Evolutionary conservation across 345 rosid species (phyloP), one percentile per base, ranked within the genome.

Genomic region (Kernera saxatilis): DNA sequence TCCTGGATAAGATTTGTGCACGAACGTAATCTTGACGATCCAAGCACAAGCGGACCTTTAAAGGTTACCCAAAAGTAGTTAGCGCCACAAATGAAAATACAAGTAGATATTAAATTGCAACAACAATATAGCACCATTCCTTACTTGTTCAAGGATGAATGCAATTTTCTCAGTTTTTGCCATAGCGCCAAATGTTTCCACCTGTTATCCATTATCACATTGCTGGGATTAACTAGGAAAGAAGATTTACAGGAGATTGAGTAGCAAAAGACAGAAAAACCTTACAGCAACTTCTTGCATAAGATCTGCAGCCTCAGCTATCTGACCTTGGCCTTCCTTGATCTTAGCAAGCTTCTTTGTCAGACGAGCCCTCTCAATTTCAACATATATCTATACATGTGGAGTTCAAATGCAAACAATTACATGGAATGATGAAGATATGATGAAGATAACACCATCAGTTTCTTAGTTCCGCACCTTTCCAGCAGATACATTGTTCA

Each of bases 281-380:
- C 92, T 74, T 64, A 95, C 99, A 27, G 99, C 97, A 81, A 95
- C 90, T 90, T 91, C 99, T 83, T 95, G 99, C 98, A 95, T 95
- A 55, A 95, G 78, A 83, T 95, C 98, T 50, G 99, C 99, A 76
- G 99, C 99, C 83, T 95, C 99, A 45, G 94, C 98, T 60, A 92
- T 86, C 58, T 79, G 88, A 68, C 97, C 97, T 46, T 92, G 99
- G 18, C 73, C 96, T 86, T 95, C 99, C 84, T 92, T 95, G 64
- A 95, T 92, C 85, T 95, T 92, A 8, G 98, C 97, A 76, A 92
- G 97, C 65, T 84, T 95, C 79, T 84, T 95, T 60, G 90, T 86
- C 87, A 95, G 71, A 46, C 99, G 83, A 14, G 97, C 99, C 82
- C 98, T 86, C 84, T 95, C 97, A 50, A 92, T 90, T 82, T 95